Conservation (phyloP, 495 filamentous ascomycete genomes). For the Sporormia fimetaria region DNA sequence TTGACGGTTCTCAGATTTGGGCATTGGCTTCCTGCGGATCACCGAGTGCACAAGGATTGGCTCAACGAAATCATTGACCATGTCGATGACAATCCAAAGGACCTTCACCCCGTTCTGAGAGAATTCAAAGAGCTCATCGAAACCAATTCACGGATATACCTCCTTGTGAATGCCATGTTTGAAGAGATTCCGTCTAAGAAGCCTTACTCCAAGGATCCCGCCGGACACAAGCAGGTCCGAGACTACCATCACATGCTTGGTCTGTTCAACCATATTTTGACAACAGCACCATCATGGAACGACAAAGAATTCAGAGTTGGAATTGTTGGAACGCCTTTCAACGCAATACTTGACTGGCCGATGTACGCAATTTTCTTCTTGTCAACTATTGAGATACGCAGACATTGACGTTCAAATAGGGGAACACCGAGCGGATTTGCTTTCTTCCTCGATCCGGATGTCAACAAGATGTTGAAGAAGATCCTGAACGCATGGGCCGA, state of each 20-base stretch:
- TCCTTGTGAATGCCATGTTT: conserved; percentile 45
- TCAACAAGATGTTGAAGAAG: conserved; percentile 58
- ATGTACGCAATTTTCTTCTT: conserved; percentile 34
- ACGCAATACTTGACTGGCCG: conserved; percentile 59
- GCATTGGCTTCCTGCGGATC: conserved; percentile 43
- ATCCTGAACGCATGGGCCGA: conserved; percentile 57
- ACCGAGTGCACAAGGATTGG: conserved; percentile 42
- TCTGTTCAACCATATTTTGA: conserved; percentile 53
- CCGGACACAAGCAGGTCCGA: conserved; percentile 47
- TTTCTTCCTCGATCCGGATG: conserved; percentile 52
- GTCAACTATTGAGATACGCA: not conserved
- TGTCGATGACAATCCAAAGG: conserved; percentile 35
- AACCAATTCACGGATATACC: conserved; percentile 28
- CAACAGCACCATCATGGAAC: conserved; percentile 43
- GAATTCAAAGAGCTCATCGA: conserved; percentile 41
- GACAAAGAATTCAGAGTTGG: conserved; percentile 42
- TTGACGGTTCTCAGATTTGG: conserved; percentile 39
- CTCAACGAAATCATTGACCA: conserved; percentile 37
- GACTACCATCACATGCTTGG: conserved; percentile 55
- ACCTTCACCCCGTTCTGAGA: conserved; percentile 36
- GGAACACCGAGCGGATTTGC: conserved; percentile 55
- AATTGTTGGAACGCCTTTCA: conserved; percentile 57
- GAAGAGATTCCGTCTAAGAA: conserved; percentile 48
- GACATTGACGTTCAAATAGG: not conserved
- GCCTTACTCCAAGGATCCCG: conserved; percentile 50